Percentiles rank a stretch among this genome's conserved stretches.
phyloP scores from a whole-genome alignment of 2,329 filamentous ascomycete species.

The Fusarium xyrophilum region DNA sequence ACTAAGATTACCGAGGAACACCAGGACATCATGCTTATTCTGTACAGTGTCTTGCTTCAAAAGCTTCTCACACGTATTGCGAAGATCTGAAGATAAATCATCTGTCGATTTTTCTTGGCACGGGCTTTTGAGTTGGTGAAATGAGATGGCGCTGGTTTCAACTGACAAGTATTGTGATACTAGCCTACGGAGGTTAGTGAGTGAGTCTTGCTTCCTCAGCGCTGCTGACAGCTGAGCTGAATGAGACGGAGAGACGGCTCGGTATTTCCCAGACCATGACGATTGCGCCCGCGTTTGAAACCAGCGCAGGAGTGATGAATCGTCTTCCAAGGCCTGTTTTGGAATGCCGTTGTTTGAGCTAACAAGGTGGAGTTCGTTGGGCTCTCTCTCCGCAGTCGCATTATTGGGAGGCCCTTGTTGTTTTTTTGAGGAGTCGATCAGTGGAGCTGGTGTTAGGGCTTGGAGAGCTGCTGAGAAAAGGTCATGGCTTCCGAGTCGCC shows the following conservation, averaged over 20 bases:
- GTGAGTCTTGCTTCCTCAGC: slow-evolving; percentile 36
- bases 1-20: slow-evolving; percentile 52
- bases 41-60: slow-evolving; percentile 10
- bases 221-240: slow-evolving; percentile 26
- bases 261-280: slow-evolving; percentile 8
- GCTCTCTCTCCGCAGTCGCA: slow-evolving; percentile 5
- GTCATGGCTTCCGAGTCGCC: slow-evolving; percentile 53
- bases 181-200: slow-evolving; percentile 44
- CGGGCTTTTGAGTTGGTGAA: slow-evolving; percentile 2
- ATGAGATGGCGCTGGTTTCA: slow-evolving; percentile 31
- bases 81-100: slow-evolving; percentile 34
- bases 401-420: slow-evolving; percentile 10
- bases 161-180: slow-evolving; percentile 41
- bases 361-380: slow-evolving; percentile 28
- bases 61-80: slow-evolving; percentile 36
- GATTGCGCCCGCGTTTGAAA: slow-evolving; percentile 42
- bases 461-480: slow-evolving; percentile 51
- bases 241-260: neutral
- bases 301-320: slow-evolving; percentile 48
- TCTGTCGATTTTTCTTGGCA: neutral
- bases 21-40: slow-evolving; percentile 37
- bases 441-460: slow-evolving; percentile 21
- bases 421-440: slow-evolving; percentile 11
- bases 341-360: slow-evolving; percentile 35
- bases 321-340: slow-evolving; percentile 30